A percentile compares a stretch with the other conserved stretches of the same genome.
Evolutionary conservation across 116 monocot genomes (phyloP).

Genomic region (Zostera marina): DNA sequence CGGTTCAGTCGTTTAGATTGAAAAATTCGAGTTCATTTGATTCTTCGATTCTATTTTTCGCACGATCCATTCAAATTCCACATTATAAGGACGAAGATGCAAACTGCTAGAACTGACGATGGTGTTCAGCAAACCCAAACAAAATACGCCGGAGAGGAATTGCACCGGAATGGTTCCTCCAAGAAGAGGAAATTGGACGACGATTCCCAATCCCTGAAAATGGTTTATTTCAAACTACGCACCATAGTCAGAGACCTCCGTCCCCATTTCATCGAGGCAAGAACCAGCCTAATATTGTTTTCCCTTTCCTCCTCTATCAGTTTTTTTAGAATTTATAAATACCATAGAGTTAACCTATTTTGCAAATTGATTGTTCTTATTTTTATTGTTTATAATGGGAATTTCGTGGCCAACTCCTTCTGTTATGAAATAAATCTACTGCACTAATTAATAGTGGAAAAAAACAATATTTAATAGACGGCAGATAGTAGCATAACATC

Average conservation of each 20-base stretch:
- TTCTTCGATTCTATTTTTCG: background rate
- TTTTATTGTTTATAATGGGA: no score
- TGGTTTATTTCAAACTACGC: background rate
- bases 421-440: no score
- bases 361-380: no score
- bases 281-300: background rate
- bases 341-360: no score
- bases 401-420: no score
- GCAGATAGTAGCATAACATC: no score
- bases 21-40: no score
- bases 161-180: background rate
- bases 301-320: background rate
- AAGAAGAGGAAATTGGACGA: background rate
- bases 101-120: background rate
- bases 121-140: background rate
- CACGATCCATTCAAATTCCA: background rate
- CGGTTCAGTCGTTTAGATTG: no score
- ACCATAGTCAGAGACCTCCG: background rate
- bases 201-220: background rate
- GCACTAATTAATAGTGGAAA: no score
- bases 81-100: background rate
- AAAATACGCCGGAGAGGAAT: background rate
- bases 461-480: no score
- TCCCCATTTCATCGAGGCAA: background rate
- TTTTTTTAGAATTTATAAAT: background rate